Evolutionary conservation across 768 basidiomycete species (phyloP).

Genomic region (Lentinula lateritia): DNA sequence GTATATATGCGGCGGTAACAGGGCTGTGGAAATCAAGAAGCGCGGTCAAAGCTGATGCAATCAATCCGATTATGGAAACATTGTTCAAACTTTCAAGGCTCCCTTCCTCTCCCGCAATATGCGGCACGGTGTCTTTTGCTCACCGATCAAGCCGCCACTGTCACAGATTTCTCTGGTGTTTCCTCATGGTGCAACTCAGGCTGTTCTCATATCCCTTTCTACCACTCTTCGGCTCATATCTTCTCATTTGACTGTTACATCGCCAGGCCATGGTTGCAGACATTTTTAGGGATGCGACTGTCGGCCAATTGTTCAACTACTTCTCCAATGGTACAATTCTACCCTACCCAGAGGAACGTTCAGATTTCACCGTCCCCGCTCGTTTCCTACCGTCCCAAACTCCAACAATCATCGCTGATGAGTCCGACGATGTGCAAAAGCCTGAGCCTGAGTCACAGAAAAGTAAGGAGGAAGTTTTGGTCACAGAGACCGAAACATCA

Average conservation of each 20-base stretch:
- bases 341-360: conserved; percentile 15
- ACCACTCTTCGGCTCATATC: neutral
- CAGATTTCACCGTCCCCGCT: conserved; percentile 11
- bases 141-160: neutral
- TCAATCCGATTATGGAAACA: neutral
- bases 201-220: neutral
- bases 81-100: too few relatives aligned
- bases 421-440: conserved; percentile 7
- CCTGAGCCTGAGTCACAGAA: conserved; percentile 4
- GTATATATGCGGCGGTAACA: too few relatives aligned
- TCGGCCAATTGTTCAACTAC: conserved; percentile 24
- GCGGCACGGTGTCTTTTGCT: neutral
- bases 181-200: neutral
- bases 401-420: conserved; percentile 10
- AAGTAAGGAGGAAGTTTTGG: conserved; percentile 3
- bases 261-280: conserved; percentile 2
- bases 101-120: neutral
- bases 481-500: neutral
- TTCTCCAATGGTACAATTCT: conserved; percentile 16
- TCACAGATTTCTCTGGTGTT: neutral
- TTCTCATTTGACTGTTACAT: neutral
- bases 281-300: conserved; percentile 21
- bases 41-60: neutral
- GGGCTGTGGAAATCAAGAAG: too few relatives aligned
- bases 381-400: conserved; percentile 4